Percentiles rank a stretch among this genome's conserved stretches.
Evolutionary conservation across 805 yeast genomes (phyloP).

Genomic region (Sungouiella blattae): DNA sequence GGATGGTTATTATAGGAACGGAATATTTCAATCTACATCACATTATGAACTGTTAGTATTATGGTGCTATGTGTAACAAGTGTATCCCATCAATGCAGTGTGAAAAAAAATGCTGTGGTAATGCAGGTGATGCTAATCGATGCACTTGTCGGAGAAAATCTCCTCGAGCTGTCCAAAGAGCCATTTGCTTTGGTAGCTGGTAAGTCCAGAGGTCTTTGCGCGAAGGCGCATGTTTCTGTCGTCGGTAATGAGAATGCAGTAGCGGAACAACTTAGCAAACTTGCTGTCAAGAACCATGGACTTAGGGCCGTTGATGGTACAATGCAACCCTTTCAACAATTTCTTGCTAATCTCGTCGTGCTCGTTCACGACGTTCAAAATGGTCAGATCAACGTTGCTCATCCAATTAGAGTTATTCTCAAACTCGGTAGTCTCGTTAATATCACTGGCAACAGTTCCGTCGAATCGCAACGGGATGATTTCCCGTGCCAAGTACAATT

Average conservation of each 20-base stretch:
- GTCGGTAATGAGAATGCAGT: constrained; percentile 67
- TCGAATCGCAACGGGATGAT: constrained; percentile 63
- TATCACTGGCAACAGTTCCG: constrained; percentile 63
- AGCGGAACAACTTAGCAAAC: constrained; percentile 45
- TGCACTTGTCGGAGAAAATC: constrained; percentile 47
- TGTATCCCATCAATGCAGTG: no score
- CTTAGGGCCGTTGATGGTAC: constrained; percentile 8
- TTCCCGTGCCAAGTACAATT: constrained; percentile 53
- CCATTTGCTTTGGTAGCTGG: constrained; percentile 60
- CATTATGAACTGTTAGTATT: no score
- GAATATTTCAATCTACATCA: no score
- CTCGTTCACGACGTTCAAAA: constrained; percentile 47
- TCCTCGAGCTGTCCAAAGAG: constrained; percentile 49
- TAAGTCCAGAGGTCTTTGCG: constrained; percentile 54
- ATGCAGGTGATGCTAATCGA: constrained; percentile 26
- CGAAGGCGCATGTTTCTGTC: constrained; percentile 69
- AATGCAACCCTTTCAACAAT: constrained; percentile 36
- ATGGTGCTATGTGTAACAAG: no score
- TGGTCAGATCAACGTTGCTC: constrained; percentile 66
- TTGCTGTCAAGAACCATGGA: constrained; percentile 25
- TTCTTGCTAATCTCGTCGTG: constrained; percentile 39
- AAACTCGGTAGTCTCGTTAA: constrained; percentile 71
- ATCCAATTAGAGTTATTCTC: constrained; percentile 73
- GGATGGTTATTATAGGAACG: constrained; percentile 15
- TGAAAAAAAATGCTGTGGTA: no score